Evolutionary conservation across 2,329 filamentous ascomycete species (phyloP).

Genomic region (Boeremia lycopersici): DNA sequence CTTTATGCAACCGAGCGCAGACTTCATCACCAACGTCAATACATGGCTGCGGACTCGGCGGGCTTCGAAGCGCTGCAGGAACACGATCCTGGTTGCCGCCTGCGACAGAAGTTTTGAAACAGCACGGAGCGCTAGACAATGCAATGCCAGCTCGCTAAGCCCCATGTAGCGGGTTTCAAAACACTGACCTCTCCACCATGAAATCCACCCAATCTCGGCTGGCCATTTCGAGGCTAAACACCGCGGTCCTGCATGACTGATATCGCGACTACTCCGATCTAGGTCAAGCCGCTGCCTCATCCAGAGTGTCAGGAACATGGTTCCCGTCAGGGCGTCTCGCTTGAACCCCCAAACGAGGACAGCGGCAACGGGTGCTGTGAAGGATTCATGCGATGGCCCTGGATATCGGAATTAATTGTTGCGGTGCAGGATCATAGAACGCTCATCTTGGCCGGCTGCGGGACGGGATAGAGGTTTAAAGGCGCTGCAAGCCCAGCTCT

Average conservation of each 20-base stretch:
- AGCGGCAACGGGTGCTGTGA: slow-evolving; percentile 24
- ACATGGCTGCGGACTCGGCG: neutral
- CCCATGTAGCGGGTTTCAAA: slow-evolving; percentile 27
- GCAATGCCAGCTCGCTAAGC: slow-evolving; percentile 22
- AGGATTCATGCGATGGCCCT: slow-evolving; percentile 27
- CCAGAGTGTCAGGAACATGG: slow-evolving; percentile 21
- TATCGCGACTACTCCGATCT: slow-evolving; percentile 10
- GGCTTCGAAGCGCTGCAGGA: slow-evolving; percentile 14
- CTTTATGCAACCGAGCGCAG: neutral
- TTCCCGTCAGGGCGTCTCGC: slow-evolving; percentile 19
- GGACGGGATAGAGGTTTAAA: slow-evolving; percentile 14
- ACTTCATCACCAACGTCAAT: slow-evolving; percentile 2
- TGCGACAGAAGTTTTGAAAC: slow-evolving; percentile 32
- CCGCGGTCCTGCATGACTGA: slow-evolving; percentile 22
- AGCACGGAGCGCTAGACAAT: slow-evolving; percentile 21
- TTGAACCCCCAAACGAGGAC: slow-evolving; percentile 10
- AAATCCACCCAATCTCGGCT: slow-evolving; percentile 30
- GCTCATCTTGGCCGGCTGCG: slow-evolving; percentile 6
- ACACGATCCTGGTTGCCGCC: slow-evolving; percentile 20
- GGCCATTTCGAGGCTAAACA: slow-evolving; percentile 9
- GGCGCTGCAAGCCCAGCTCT: slow-evolving; percentile 7
- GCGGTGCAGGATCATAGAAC: slow-evolving; percentile 7
- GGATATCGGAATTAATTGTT: slow-evolving; percentile 25
- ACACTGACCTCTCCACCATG: slow-evolving; percentile 29
- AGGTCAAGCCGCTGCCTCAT: slow-evolving; percentile 21